phyloP scores from a whole-genome alignment of 2,329 filamentous ascomycete species.

The Parafenestella ontariensis region DNA sequence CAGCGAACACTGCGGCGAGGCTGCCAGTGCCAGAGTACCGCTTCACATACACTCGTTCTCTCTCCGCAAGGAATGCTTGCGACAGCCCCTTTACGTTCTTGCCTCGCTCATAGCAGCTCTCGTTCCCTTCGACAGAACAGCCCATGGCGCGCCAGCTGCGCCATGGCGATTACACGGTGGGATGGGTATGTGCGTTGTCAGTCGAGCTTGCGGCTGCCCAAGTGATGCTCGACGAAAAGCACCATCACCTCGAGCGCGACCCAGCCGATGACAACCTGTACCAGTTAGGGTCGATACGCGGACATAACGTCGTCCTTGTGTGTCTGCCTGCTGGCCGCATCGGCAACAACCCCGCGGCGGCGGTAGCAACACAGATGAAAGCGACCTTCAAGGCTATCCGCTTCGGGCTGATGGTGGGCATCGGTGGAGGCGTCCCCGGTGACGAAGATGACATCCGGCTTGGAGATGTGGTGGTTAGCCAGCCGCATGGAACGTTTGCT shows the following conservation, averaged over 20 bases:
- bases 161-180: slow-evolving; percentile 18
- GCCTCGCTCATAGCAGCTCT: too few relatives aligned
- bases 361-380: slow-evolving; percentile 39
- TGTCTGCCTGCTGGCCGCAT: slow-evolving; percentile 30
- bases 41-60: background rate
- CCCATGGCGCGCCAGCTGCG: slow-evolving; percentile 10
- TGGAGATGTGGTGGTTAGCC: slow-evolving; percentile 35
- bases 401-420: slow-evolving; percentile 55
- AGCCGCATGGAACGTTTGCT: slow-evolving; percentile 6
- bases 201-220: slow-evolving; percentile 18
- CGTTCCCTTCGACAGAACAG: background rate
- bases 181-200: slow-evolving; percentile 22
- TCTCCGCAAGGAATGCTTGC: too few relatives aligned
- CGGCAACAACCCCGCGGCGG: slow-evolving; percentile 45
- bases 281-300: slow-evolving; percentile 27
- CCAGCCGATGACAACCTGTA: slow-evolving; percentile 27
- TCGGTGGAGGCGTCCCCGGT: slow-evolving; percentile 46
- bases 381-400: slow-evolving; percentile 42
- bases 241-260: slow-evolving; percentile 28
- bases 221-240: slow-evolving; percentile 11
- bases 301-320: slow-evolving; percentile 42
- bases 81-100: too few relatives aligned
- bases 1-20: background rate
- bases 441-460: slow-evolving; percentile 27
- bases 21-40: background rate